A percentile compares a stretch with the other conserved stretches of the same genome.
Conservation (phyloP, 768 basidiomycete species). For the Coprinellus aureogranulatus region DNA sequence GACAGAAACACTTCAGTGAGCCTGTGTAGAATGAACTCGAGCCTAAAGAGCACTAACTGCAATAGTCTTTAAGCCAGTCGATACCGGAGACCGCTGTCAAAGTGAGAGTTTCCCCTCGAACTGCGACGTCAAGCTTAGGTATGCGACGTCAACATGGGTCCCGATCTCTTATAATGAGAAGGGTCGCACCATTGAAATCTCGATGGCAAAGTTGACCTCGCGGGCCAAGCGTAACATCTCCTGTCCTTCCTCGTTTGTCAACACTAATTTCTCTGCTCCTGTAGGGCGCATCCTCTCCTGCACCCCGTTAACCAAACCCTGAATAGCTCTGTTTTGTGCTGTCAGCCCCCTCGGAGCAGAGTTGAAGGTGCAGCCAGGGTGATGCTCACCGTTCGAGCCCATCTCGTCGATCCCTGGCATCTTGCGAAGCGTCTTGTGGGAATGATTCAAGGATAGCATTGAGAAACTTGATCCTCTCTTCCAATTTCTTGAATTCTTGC, state of each 20-base stretch:
- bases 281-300: neutral
- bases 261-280: neutral
- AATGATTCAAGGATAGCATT: no score
- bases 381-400: neutral
- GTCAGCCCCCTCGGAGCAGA: neutral
- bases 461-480: no score
- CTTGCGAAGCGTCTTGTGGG: no score
- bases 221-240: neutral
- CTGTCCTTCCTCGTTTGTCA: constrained; percentile 25
- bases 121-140: neutral
- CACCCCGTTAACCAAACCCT: neutral
- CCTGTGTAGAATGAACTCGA: no score
- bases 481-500: neutral
- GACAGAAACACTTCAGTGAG: no score
- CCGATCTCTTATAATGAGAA: no score
- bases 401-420: neutral
- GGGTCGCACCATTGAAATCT: constrained; percentile 3
- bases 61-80: neutral
- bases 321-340: no score
- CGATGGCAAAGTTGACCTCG: constrained; percentile 1
- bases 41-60: neutral
- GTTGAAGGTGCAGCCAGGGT: neutral
- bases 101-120: neutral
- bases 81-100: neutral
- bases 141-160: no score